Evolutionary conservation across 352 stramenopile genomes (phyloP), one percentile per base, ranked within the genome.

Genomic region (Phytophthora fragariae): DNA sequence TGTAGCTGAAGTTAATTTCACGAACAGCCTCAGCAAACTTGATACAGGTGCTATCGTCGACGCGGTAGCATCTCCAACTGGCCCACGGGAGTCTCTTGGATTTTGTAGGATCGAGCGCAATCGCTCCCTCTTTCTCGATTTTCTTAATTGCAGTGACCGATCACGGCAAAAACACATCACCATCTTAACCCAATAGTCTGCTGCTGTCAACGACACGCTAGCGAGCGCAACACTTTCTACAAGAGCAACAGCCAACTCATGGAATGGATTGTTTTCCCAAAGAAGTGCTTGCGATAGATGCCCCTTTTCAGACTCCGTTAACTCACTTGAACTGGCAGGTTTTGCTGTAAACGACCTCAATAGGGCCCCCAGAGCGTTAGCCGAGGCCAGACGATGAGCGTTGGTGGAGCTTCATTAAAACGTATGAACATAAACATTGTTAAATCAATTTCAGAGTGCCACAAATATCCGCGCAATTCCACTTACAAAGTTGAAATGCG

Each of bases 311-410:
- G 11, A 14, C 19, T 49, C 19, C 2, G 5, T 7, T n/a, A 60
- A 58, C 14, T 15, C 56, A 31, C 56, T 31, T 47, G 62, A 39
- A 21, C 4, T 19, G 31, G 14, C 24, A 52, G 46, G 6, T 37
- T n/a, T 37, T 46, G 52, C 46, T 12, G 70, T 71, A 52, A 81
- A 80, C 12, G 76, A 77, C 69, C 73, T 72, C n/a, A 85, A 21
- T 29, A 83, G n/a, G 14, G 78, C 39, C 24, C 78, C 68, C 39
- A 79, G 50, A 31, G 27, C 39, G 21, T 70, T 62, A 57, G 15
- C 57, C 4, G 75, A 74, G 21, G 68, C 75, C 7, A 84, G 35
- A 5, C 9, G 41, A 49, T 65, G 37, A 6, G 75, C 59, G 53
- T 83, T 84, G 24, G 24, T 72, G 19, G 57, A 37, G 33, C 77